Conservation (phyloP, 2,329 filamentous ascomycete species). For the Microcyclospora tardicrescens region DNA sequence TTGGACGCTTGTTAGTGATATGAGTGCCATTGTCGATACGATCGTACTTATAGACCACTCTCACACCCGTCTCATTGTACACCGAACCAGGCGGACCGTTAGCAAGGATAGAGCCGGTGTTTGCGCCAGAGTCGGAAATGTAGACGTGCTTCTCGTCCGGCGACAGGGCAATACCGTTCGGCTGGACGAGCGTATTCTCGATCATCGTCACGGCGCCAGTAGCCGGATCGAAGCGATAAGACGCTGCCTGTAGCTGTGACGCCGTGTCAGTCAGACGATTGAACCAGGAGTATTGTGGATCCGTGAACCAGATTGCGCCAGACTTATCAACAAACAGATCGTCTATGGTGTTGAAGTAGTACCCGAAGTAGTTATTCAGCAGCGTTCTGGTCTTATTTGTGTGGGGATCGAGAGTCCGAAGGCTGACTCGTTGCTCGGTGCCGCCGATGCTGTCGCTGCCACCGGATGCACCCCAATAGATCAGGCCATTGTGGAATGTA, state of each 20-base stretch:
- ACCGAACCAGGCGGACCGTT: conserved; percentile 15
- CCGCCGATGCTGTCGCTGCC: conserved; percentile 26
- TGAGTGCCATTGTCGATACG: conserved; percentile 22
- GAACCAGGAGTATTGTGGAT: conserved; percentile 29
- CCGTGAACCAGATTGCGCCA: conserved; percentile 39
- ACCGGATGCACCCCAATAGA: conserved; percentile 28
- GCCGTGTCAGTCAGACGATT: conserved; percentile 24
- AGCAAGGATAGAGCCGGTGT: conserved; percentile 13
- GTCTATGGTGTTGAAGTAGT: conserved; percentile 33
- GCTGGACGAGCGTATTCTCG: conserved; percentile 29
- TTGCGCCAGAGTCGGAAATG: conserved; percentile 30
- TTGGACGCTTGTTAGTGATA: conserved; percentile 27
- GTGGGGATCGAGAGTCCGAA: conserved; percentile 32
- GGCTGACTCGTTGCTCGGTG: conserved; percentile 27
- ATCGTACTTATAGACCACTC: conserved; percentile 30
- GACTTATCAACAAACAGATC: conserved; percentile 31
- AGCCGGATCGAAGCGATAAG: conserved; percentile 30
- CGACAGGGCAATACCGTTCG: conserved; percentile 34
- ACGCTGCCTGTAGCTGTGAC: conserved; percentile 21
- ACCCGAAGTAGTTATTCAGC: conserved; percentile 36
- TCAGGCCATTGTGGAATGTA: conserved; percentile 27
- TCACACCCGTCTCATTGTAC: conserved; percentile 21
- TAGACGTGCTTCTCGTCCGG: conserved; percentile 33
- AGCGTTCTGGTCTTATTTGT: conserved; percentile 30
- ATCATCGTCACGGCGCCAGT: conserved; percentile 30